Percentiles rank a stretch among this genome's conserved stretches.
These are phyloP conservation scores for Mycena indigotica DNA, from an alignment of 768 basidiomycete species.

Conservation along the genomic window DNA sequence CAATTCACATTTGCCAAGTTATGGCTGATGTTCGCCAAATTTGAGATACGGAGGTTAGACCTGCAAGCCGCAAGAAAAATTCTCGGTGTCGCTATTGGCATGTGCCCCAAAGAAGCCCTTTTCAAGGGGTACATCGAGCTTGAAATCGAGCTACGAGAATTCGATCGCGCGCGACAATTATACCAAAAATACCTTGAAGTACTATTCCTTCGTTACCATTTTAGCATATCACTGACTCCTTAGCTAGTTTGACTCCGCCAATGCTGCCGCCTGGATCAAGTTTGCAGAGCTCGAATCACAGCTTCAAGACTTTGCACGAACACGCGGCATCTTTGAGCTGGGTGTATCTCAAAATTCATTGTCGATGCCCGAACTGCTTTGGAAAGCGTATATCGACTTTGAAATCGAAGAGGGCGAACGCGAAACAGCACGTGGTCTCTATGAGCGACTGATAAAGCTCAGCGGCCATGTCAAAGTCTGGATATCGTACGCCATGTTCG, in stretches of 20 bases:
- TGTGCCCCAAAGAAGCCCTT: constrained; percentile 93
- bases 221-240: neutral
- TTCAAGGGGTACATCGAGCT: constrained; percentile 97
- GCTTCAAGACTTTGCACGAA: constrained; percentile 83
- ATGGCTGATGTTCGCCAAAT: constrained; percentile 91
- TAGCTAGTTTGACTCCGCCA: constrained; percentile 78
- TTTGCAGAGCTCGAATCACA: constrained; percentile 90
- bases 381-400: constrained; percentile 97
- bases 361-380: constrained; percentile 92
- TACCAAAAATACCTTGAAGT: constrained; percentile 96
- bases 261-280: constrained; percentile 94
- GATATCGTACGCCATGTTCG: constrained; percentile 94
- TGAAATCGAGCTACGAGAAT: constrained; percentile 94
- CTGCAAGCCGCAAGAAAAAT: constrained; percentile 85
- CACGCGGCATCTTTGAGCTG: constrained; percentile 93
- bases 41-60: constrained; percentile 85
- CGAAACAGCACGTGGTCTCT: constrained; percentile 78
- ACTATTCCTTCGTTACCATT: constrained; percentile 25
- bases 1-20: constrained; percentile 97
- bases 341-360: constrained; percentile 80
- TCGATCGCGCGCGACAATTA: constrained; percentile 86
- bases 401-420: constrained; percentile 94
- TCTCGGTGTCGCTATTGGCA: constrained; percentile 87
- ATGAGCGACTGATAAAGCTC: constrained; percentile 81
- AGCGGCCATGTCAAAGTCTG: constrained; percentile 97